phyloP scores from a whole-genome alignment of 2,329 filamentous ascomycete genomes.

The Hypomyces perniciosus region DNA sequence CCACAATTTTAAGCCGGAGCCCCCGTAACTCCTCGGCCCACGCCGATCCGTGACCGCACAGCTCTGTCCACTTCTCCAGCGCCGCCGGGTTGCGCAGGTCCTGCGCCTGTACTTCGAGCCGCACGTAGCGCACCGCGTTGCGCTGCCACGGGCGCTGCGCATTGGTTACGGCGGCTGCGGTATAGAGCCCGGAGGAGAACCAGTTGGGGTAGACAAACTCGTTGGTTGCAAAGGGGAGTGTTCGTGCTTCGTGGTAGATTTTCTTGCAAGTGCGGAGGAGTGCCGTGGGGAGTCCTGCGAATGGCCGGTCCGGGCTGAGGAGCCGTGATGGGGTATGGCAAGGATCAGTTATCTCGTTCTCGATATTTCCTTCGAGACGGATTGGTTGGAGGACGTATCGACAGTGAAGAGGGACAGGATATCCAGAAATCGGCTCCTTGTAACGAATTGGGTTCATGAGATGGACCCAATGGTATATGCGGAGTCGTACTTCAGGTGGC shows the following conservation, averaged over 20 bases:
- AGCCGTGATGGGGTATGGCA: constrained; percentile 17
- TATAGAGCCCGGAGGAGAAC: constrained; percentile 39
- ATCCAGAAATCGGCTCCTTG: constrained; percentile 34
- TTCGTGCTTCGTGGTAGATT: constrained; percentile 37
- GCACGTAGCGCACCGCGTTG: constrained; percentile 31
- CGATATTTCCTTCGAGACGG: constrained; percentile 2
- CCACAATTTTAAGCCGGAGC: constrained; percentile 34
- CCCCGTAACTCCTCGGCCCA: constrained; percentile 33
- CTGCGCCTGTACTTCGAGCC: constrained; percentile 35
- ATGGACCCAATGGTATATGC: constrained; percentile 40
- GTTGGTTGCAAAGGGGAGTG: constrained; percentile 35
- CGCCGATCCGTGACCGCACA: constrained; percentile 24
- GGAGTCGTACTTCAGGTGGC: constrained; percentile 40
- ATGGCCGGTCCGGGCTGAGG: constrained; percentile 28
- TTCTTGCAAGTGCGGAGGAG: constrained; percentile 34
- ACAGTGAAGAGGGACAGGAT: constrained; percentile 29
- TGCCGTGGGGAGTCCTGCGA: constrained; percentile 34
- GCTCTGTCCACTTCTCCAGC: constrained; percentile 29
- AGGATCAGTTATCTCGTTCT: neutral
- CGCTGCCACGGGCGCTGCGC: constrained; percentile 37
- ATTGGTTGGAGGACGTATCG: constrained; percentile 26
- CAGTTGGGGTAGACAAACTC: constrained; percentile 43
- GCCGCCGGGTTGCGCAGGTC: constrained; percentile 28
- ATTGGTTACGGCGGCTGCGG: constrained; percentile 33
- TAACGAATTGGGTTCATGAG: constrained; percentile 33